Conservation (phyloP, 495 filamentous ascomycete genomes). For the Podospora pseudocomata region DNA sequence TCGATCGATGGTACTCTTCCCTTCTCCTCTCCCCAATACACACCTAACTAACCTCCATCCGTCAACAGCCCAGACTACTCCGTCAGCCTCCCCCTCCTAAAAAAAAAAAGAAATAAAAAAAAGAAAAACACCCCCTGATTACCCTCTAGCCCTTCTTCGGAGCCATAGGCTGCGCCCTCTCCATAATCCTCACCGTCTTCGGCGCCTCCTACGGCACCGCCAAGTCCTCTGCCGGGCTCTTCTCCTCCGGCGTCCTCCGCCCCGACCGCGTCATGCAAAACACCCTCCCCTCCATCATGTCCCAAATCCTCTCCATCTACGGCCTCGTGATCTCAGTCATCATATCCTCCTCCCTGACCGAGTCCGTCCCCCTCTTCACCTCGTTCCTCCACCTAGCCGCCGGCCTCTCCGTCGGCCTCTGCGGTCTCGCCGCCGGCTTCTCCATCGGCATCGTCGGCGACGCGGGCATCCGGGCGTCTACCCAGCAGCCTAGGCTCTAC, state of each 20-base stretch:
- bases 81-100: background rate
- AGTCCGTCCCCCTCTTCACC: slow-evolving; percentile 46
- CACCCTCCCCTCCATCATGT: slow-evolving; percentile 65
- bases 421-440: slow-evolving; percentile 78
- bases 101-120: no score
- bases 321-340: slow-evolving; percentile 49
- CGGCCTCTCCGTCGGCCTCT: slow-evolving; percentile 46
- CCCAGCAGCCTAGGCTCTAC: slow-evolving; percentile 83
- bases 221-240: slow-evolving; percentile 75
- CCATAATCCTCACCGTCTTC: slow-evolving; percentile 68
- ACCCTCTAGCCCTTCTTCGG: slow-evolving; percentile 46
- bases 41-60: background rate
- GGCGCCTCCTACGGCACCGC: slow-evolving; percentile 94
- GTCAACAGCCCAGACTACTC: background rate
- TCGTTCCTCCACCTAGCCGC: slow-evolving; percentile 47
- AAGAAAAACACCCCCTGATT: no score
- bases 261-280: slow-evolving; percentile 86
- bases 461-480: slow-evolving; percentile 78
- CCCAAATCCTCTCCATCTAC: slow-evolving; percentile 67
- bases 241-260: slow-evolving; percentile 52
- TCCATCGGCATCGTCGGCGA: slow-evolving; percentile 91
- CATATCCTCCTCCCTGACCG: slow-evolving; percentile 41
- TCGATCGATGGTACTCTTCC: slow-evolving; percentile 20
- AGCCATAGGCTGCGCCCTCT: slow-evolving; percentile 47
- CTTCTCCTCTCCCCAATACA: background rate